phyloP scores from a whole-genome alignment of 2,329 filamentous ascomycete species.

The Ceratocystis eucalypticola region DNA sequence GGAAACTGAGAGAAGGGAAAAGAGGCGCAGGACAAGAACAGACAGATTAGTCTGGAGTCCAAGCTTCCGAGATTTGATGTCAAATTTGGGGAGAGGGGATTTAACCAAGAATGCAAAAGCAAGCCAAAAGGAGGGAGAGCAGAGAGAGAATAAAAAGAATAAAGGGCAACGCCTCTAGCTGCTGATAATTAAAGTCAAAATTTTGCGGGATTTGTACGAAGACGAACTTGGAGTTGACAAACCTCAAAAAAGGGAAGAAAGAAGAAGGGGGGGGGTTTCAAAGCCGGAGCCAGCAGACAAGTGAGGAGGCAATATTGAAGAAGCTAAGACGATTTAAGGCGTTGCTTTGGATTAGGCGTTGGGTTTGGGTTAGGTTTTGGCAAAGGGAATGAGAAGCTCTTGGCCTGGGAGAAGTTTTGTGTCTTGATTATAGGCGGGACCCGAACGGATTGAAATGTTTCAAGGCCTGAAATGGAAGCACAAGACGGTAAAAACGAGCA shows the following conservation, averaged over 20 bases:
- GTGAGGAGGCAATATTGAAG: neutral
- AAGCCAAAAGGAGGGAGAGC: neutral
- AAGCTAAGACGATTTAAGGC: neutral
- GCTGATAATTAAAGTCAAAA: too few species aligned
- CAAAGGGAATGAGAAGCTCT: too few species aligned
- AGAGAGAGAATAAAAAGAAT: neutral
- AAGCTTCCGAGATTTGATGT: constrained; percentile 1
- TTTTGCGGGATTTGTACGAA: constrained; percentile 3
- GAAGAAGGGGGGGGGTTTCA: neutral
- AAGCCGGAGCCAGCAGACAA: neutral
- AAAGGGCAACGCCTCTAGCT: neutral
- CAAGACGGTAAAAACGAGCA: too few species aligned
- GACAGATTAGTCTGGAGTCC: neutral
- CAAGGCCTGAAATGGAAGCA: too few species aligned
- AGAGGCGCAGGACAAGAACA: neutral
- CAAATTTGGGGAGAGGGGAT: neutral
- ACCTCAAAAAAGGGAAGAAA: neutral
- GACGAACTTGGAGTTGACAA: neutral
- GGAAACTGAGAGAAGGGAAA: neutral
- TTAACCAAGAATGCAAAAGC: neutral
- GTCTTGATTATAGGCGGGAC: too few species aligned
- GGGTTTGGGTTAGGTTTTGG: too few species aligned
- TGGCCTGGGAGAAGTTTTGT: too few species aligned
- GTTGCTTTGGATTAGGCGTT: neutral
- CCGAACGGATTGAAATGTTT: too few species aligned